phyloP scores from a whole-genome alignment of 495 filamentous ascomycete genomes.

The Penicillium turbatum region DNA sequence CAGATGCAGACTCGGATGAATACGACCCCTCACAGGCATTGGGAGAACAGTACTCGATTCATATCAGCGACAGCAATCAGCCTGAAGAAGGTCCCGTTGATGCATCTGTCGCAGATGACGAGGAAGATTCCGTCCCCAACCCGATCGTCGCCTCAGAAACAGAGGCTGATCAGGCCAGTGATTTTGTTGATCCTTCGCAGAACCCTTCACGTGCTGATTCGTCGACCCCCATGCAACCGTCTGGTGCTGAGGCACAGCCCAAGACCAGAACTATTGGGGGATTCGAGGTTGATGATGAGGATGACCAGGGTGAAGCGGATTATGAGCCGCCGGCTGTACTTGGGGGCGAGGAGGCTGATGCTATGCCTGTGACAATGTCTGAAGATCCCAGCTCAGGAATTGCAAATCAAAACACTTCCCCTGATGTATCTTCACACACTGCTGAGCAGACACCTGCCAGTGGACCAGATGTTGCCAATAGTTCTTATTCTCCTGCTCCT shows the following conservation, averaged over 20 bases:
- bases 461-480: slow-evolving; percentile 51
- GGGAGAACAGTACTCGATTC: slow-evolving; percentile 39
- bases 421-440: slow-evolving; percentile 56
- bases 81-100: slow-evolving; percentile 22
- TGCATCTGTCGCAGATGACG: slow-evolving; percentile 18
- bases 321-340: slow-evolving; percentile 53
- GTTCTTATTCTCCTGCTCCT: slow-evolving; percentile 47
- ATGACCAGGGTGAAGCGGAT: slow-evolving; percentile 50
- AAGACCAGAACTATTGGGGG: slow-evolving; percentile 72
- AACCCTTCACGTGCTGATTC: slow-evolving; percentile 37
- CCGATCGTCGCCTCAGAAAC: slow-evolving; percentile 24
- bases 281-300: slow-evolving; percentile 63
- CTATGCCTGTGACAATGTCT: slow-evolving; percentile 44
- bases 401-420: slow-evolving; percentile 55
- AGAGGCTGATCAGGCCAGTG: slow-evolving; percentile 27
- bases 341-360: slow-evolving; percentile 44
- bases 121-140: slow-evolving; percentile 13
- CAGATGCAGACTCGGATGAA: slow-evolving; percentile 49
- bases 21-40: slow-evolving; percentile 52
- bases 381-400: slow-evolving; percentile 52
- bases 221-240: slow-evolving; percentile 35
- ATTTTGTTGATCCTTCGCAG: slow-evolving; percentile 30
- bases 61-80: slow-evolving; percentile 25
- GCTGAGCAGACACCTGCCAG: slow-evolving; percentile 50
- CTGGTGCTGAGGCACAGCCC: slow-evolving; percentile 33